A percentile compares a stretch with the other conserved stretches of the same genome.
Conservation (phyloP, 1,139 yeast genomes). For the Suhomyces maxii region DNA sequence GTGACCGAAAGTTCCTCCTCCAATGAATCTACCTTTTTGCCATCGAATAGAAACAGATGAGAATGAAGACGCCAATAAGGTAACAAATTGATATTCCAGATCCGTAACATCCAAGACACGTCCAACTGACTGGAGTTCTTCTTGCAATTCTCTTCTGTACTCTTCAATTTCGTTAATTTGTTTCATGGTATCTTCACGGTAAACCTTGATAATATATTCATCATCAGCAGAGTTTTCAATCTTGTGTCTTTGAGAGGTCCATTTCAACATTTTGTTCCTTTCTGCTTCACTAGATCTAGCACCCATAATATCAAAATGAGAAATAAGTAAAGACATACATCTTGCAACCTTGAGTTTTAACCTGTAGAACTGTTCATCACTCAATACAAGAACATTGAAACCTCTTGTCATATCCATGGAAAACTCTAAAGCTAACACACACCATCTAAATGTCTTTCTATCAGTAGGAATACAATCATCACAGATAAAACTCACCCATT, state of each 20-base stretch:
- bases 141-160: slow-evolving; percentile 50
- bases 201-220: slow-evolving; percentile 53
- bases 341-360: slow-evolving; percentile 87
- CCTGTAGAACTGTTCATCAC: slow-evolving; percentile 71
- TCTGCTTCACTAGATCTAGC: slow-evolving; percentile 90
- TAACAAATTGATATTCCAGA: slow-evolving; percentile 82
- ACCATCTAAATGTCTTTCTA: slow-evolving; percentile 89
- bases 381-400: slow-evolving; percentile 77
- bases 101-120: slow-evolving; percentile 86
- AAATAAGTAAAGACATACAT: slow-evolving; percentile 88
- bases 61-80: slow-evolving; percentile 84
- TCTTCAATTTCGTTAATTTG: slow-evolving; percentile 62
- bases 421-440: slow-evolving; percentile 92
- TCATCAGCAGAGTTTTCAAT: slow-evolving; percentile 60
- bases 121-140: slow-evolving; percentile 64
- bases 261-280: slow-evolving; percentile 52
- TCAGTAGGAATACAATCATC: slow-evolving; percentile 96
- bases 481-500: slow-evolving; percentile 90
- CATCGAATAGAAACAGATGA: slow-evolving; percentile 91
- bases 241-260: slow-evolving; percentile 49
- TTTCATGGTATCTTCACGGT: slow-evolving; percentile 59
- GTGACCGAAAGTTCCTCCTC: slow-evolving; percentile 95
- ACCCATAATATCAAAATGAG: slow-evolving; percentile 98
- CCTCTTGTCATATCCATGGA: slow-evolving; percentile 96
- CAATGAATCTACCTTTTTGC: slow-evolving; percentile 94